These are phyloP conservation scores for Lanmaoa pseudosensibilis DNA, from an alignment of 768 basidiomycete species.

Conservation along the genomic window DNA sequence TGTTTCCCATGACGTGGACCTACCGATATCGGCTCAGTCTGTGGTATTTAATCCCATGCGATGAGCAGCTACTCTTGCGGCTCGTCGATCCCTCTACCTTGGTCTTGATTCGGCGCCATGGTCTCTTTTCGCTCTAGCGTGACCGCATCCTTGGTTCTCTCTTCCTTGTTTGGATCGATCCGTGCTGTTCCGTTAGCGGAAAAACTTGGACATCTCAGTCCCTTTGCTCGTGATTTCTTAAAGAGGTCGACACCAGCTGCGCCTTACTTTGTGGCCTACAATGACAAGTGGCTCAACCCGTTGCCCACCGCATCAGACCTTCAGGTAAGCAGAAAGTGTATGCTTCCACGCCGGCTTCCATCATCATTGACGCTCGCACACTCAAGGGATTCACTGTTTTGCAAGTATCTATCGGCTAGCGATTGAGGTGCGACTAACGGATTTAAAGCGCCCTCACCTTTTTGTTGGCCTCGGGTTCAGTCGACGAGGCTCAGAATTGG, in stretches of 20 bases:
- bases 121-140: conserved; percentile 9
- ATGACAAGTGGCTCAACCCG: conserved; percentile 43
- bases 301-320: conserved; percentile 46
- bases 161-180: conserved; percentile 8
- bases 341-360: neutral
- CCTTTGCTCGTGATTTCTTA: conserved; percentile 20
- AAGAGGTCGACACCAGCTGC: conserved; percentile 37
- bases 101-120: conserved; percentile 10
- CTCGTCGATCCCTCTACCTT: neutral
- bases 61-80: neutral
- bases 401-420: conserved; percentile 13
- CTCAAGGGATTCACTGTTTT: conserved; percentile 36
- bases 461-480: conserved; percentile 39
- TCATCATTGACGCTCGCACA: neutral
- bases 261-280: conserved; percentile 49
- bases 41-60: conserved; percentile 20
- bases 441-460: conserved; percentile 41
- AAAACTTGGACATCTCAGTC: conserved; percentile 24
- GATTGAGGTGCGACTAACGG: neutral
- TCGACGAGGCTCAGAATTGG: conserved; percentile 50
- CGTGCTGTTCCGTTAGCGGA: conserved; percentile 22
- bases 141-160: neutral
- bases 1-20: conserved; percentile 6
- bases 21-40: neutral
- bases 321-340: conserved; percentile 30